A percentile compares a stretch with the other conserved stretches of the same genome.
These are phyloP conservation scores for Lithospermum erythrorhizon DNA, from an alignment of 257 asterid species.

Conservation along the genomic window DNA sequence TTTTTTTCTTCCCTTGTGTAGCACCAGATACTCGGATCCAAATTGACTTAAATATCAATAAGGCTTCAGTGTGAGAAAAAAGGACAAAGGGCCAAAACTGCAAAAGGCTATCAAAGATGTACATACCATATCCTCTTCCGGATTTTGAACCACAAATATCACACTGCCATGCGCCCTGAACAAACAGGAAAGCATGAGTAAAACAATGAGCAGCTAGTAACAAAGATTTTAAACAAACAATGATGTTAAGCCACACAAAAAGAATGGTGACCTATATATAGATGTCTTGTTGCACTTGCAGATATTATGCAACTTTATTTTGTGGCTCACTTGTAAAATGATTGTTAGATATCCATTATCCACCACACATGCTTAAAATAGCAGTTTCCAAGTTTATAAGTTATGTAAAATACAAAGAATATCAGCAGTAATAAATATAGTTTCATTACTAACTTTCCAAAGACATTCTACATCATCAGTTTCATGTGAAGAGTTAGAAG, in stretches of 20 bases:
- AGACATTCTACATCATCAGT: neutral
- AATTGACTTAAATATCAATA: no score
- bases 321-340: neutral
- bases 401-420: no score
- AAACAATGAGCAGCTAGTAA: neutral
- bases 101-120: neutral
- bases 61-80: neutral
- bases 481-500: neutral
- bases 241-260: neutral
- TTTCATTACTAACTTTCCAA: neutral
- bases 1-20: no score
- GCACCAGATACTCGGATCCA: neutral
- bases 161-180: slow-evolving; percentile 96
- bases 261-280: no score
- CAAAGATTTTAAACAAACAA: no score
- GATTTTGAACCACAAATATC: slow-evolving; percentile 94
- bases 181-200: slow-evolving; percentile 13
- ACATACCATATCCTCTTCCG: slow-evolving; percentile 98
- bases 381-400: neutral
- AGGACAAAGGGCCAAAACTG: neutral
- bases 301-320: neutral
- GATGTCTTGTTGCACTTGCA: neutral
- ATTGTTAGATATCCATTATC: neutral
- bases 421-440: neutral
- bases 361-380: neutral